Base-by-base conservation (phyloP, 805 yeast genomes). In the Metschnikowia bowlesiae region DNA sequence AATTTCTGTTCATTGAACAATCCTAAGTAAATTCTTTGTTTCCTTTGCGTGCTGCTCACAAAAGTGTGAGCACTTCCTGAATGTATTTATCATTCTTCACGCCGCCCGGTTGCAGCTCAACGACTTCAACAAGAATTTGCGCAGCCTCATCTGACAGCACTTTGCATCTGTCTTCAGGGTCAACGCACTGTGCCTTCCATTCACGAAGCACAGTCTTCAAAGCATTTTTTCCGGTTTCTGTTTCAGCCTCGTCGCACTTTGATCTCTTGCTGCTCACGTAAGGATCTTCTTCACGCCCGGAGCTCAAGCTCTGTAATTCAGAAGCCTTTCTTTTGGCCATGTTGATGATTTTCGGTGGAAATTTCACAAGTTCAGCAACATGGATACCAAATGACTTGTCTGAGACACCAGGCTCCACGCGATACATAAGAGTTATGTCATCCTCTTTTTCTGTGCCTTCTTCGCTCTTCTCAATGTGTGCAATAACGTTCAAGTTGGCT, bases 321-420 rank as follows among this genome's bases (percentile, higher is more conserved):
- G 79, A 73, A 0, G 97, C 96, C 66, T 92, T 92, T 53, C 98
- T 80, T 63, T 92, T 94, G 8, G 99, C 97, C 98, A 94, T 94
- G 50, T 81, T 79, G 44, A 94, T 83, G 45, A 94, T 94, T 67
- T 94, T 94, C 26, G 74, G 71, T 2, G 98, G 99, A 67, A 94
- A 94, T 58, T 88, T 86, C 16, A 92, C 98, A 31, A 92, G 83
- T 68, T 94, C 97, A 0, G 98, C 98, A 42, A 94, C 99, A 65
- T 94, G 96, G 44, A 94, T 91, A 68, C 99, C 99, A 70, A 94
- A 94, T 0, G 97, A 90, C 67, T 91, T 94, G 66, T 89, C 96
- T 2, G 96, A 85, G 46, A 91, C 82, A n/a, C 99, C 99, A 1
- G 89, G 87, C 58, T 89, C 97, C n/a, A 94, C 98, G 62, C 85